phyloP scores from a whole-genome alignment of 495 filamentous ascomycete species.

The Penicillium herquei region DNA sequence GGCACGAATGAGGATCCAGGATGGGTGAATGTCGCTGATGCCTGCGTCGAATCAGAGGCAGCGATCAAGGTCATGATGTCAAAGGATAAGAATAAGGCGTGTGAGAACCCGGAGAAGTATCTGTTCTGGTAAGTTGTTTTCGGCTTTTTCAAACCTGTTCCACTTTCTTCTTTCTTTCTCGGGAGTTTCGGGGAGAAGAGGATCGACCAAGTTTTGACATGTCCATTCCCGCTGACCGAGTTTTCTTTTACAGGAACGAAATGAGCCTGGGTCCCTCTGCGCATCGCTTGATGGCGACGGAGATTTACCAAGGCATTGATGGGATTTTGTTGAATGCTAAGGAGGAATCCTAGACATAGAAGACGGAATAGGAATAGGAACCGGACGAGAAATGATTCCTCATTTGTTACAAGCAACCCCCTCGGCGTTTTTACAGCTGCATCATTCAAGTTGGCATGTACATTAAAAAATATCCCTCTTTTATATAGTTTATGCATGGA shows the following conservation, averaged over 20 bases:
- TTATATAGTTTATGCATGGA: too few species aligned
- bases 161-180: not conserved
- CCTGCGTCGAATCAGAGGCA: constrained; percentile 34
- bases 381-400: not conserved
- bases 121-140: constrained; percentile 49
- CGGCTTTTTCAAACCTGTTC: not conserved
- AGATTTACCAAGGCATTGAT: constrained; percentile 45
- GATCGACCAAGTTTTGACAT: not conserved
- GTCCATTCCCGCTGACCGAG: too few species aligned
- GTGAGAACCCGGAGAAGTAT: constrained; percentile 47
- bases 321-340: constrained; percentile 30
- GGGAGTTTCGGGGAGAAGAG: not conserved
- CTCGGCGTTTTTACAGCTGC: constrained; percentile 26
- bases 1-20: constrained; percentile 37
- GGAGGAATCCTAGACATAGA: not conserved
- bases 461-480: not conserved
- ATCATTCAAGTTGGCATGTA: constrained; percentile 23
- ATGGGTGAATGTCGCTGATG: constrained; percentile 41
- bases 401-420: constrained; percentile 8
- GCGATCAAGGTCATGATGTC: constrained; percentile 35
- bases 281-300: constrained; percentile 48
- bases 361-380: not conserved
- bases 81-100: constrained; percentile 29
- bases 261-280: constrained; percentile 50
- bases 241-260: constrained; percentile 43